A percentile compares a stretch with the other conserved stretches of the same genome.
phyloP scores from a whole-genome alignment of 2,329 filamentous ascomycete species.

The Fusarium tricinctum region DNA sequence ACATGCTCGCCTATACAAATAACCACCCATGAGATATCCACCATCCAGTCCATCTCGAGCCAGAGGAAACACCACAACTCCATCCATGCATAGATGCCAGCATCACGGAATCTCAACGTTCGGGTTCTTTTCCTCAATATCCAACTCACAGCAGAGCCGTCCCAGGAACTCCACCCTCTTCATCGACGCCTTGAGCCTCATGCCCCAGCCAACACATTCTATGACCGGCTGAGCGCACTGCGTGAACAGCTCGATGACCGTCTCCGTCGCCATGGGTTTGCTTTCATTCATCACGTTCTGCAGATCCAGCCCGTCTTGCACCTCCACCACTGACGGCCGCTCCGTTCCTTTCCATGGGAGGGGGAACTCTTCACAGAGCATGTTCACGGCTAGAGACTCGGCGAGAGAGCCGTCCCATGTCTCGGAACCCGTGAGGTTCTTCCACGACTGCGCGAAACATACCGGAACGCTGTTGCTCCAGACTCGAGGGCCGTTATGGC shows the following conservation, averaged over 20 bases:
- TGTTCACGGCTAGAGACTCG: slow-evolving; percentile 46
- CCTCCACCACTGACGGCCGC: slow-evolving; percentile 45
- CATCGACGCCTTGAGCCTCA: slow-evolving; percentile 46
- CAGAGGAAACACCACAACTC: slow-evolving; percentile 24
- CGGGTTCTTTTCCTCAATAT: slow-evolving; percentile 46
- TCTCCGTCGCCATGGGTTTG: slow-evolving; percentile 42
- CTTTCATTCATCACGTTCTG: slow-evolving; percentile 38
- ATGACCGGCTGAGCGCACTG: slow-evolving; percentile 44
- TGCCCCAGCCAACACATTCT: slow-evolving; percentile 43
- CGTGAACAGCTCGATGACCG: slow-evolving; percentile 47
- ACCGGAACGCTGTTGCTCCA: slow-evolving; percentile 50
- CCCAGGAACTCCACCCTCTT: slow-evolving; percentile 45
- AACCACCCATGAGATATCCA: background rate
- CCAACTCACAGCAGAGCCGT: slow-evolving; percentile 46
- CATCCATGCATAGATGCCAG: slow-evolving; percentile 36
- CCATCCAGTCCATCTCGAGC: background rate
- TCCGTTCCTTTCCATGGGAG: slow-evolving; percentile 44
- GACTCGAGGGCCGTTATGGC: slow-evolving; percentile 42
- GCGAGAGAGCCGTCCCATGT: slow-evolving; percentile 41
- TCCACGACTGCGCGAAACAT: slow-evolving; percentile 48
- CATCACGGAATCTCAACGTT: slow-evolving; percentile 34
- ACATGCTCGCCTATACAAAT: slow-evolving; percentile 19
- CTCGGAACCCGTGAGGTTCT: slow-evolving; percentile 44
- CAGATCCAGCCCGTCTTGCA: slow-evolving; percentile 44
- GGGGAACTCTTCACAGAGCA: slow-evolving; percentile 47